Evolutionary conservation across 805 yeast genomes (phyloP).

Genomic region (Lachancea dasiensis): DNA sequence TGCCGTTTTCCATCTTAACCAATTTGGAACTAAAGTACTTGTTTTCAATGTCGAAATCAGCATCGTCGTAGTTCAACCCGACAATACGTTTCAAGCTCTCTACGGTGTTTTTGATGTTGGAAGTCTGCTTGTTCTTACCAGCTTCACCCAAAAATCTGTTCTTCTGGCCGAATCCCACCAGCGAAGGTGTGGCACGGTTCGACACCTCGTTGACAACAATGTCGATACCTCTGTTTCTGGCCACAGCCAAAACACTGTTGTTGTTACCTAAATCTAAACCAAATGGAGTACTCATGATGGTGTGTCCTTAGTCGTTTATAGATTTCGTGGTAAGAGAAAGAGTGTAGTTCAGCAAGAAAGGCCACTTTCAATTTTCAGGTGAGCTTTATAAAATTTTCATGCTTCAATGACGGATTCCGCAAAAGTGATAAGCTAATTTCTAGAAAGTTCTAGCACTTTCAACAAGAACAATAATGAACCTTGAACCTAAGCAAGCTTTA

Average conservation of each 20-base stretch:
- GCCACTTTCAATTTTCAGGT: neutral
- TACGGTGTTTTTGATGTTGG: constrained; percentile 94
- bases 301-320: too few relatives aligned
- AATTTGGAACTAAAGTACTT: constrained; percentile 68
- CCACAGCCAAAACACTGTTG: constrained; percentile 91
- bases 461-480: neutral
- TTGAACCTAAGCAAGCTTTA: too few relatives aligned
- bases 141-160: constrained; percentile 91
- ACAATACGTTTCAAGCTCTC: constrained; percentile 90
- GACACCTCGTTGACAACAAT: constrained; percentile 97
- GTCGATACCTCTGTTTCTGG: constrained; percentile 97
- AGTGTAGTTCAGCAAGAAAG: neutral
- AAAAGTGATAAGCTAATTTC: constrained; percentile 1
- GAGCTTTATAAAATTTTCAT: neutral
- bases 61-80: constrained; percentile 69
- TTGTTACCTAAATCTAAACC: constrained; percentile 98
- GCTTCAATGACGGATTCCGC: neutral
- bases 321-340: too few relatives aligned
- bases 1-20: constrained; percentile 62
- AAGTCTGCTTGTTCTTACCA: constrained; percentile 94
- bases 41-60: constrained; percentile 71
- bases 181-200: constrained; percentile 89
- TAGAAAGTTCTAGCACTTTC: constrained; percentile 15
- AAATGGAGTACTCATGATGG: constrained; percentile 80
- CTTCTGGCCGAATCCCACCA: constrained; percentile 87